A percentile compares a stretch with the other conserved stretches of the same genome.
These are phyloP conservation scores for Exserohilum rostratum DNA, from an alignment of 2,329 filamentous ascomycete genomes.

Conservation along the genomic window DNA sequence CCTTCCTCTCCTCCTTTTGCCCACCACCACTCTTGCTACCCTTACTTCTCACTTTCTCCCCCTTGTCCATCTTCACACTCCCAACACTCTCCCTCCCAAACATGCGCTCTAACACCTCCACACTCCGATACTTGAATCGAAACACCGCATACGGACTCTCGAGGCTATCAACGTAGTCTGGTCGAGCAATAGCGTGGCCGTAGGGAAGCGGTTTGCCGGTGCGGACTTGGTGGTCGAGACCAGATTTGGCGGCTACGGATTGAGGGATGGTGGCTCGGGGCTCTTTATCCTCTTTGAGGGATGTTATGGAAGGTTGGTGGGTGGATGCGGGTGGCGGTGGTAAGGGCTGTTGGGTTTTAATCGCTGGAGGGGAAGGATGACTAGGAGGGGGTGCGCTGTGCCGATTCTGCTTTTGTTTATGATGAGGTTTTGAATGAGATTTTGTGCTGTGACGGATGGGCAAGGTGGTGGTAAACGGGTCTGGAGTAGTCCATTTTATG, in stretches of 20 bases:
- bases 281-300: too few species aligned
- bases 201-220: slow-evolving; percentile 48
- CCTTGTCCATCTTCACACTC: not conserved
- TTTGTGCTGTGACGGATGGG: slow-evolving; percentile 16
- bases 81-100: slow-evolving; percentile 22
- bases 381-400: too few species aligned
- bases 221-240: slow-evolving; percentile 41
- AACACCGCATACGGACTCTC: slow-evolving; percentile 53
- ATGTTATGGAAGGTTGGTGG: too few species aligned
- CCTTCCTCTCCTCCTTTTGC: slow-evolving; percentile 10
- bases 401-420: slow-evolving; percentile 41
- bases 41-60: not conserved
- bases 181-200: slow-evolving; percentile 44
- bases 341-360: too few species aligned
- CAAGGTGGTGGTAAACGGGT: not conserved
- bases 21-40: not conserved
- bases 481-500: not conserved
- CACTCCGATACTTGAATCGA: slow-evolving; percentile 55
- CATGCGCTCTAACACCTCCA: slow-evolving; percentile 41
- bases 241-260: slow-evolving; percentile 16
- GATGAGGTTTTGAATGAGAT: slow-evolving; percentile 18
- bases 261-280: slow-evolving; percentile 15
- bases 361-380: slow-evolving; percentile 20
- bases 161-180: slow-evolving; percentile 50
- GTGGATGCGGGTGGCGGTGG: not conserved